A percentile compares a stretch with the other conserved stretches of the same genome.
Evolutionary conservation across 139 green algal genomes (phyloP).

Genomic region (Astrephomene gubernaculifera): DNA sequence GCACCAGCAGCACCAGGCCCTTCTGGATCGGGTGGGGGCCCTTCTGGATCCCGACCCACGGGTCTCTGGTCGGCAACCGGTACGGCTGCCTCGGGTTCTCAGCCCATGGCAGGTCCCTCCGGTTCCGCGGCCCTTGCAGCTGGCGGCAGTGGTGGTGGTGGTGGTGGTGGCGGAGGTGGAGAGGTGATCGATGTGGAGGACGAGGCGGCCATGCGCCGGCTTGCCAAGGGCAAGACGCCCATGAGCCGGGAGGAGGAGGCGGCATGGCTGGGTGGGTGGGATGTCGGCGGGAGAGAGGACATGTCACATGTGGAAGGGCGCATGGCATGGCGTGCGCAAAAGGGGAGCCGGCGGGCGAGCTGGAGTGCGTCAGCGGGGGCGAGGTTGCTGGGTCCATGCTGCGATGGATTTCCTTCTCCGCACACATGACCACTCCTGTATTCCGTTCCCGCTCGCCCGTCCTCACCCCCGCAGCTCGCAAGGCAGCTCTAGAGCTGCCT

Average conservation of each 20-base stretch:
- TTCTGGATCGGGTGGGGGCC: background rate
- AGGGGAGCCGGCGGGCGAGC: too few relatives aligned
- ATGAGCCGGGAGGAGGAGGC: slow-evolving; percentile 7
- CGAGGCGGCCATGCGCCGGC: slow-evolving; percentile 7
- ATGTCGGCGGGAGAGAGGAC: background rate
- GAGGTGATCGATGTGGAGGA: slow-evolving; percentile 45
- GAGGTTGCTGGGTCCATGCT: too few relatives aligned
- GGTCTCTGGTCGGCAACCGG: slow-evolving; percentile 2
- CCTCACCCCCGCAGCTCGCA: slow-evolving; percentile 9
- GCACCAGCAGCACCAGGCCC: background rate
- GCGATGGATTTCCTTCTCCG: too few relatives aligned
- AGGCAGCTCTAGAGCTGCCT: background rate
- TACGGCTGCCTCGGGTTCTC: background rate
- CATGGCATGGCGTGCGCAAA: too few relatives aligned
- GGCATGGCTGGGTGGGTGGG: slow-evolving; percentile 17
- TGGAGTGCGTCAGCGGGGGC: too few relatives aligned
- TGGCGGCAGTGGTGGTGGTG: background rate
- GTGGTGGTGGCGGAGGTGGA: background rate
- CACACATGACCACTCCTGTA: too few relatives aligned
- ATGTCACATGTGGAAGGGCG: too few relatives aligned
- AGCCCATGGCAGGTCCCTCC: background rate
- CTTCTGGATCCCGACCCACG: slow-evolving; percentile 11
- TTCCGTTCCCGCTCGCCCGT: too few relatives aligned
- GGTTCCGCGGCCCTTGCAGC: background rate
- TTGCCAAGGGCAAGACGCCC: slow-evolving; percentile 33